A percentile compares a stretch with the other conserved stretches of the same genome.
phyloP scores from a whole-genome alignment of 1,284 basidiomycete species.

The Rhodotorula sp. region DNA sequence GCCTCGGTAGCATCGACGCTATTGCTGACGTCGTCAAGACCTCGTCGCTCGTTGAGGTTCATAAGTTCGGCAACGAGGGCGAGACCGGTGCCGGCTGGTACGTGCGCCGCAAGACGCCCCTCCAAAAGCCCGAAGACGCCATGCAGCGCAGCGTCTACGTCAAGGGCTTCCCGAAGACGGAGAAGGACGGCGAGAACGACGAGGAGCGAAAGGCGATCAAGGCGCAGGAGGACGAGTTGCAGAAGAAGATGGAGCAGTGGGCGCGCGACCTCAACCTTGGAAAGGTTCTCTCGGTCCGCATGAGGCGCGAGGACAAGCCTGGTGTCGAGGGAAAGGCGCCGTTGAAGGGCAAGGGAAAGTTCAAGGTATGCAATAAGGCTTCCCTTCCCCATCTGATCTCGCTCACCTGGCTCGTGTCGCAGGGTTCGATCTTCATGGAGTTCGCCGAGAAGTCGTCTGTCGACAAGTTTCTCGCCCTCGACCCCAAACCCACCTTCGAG shows the following conservation, averaged over 20 bases:
- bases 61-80: constrained; percentile 29
- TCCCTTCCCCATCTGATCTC: background rate
- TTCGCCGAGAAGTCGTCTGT: constrained; percentile 72
- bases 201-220: constrained; percentile 59
- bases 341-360: constrained; percentile 51
- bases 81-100: constrained; percentile 35
- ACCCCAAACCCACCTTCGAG: constrained; percentile 73
- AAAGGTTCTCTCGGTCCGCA: constrained; percentile 78
- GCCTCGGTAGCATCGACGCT: constrained; percentile 45
- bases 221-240: constrained; percentile 65
- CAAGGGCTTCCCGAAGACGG: constrained; percentile 44
- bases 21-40: constrained; percentile 61
- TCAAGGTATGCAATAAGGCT: constrained; percentile 62
- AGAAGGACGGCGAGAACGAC: constrained; percentile 31
- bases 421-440: constrained; percentile 93
- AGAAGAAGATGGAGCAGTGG: constrained; percentile 75
- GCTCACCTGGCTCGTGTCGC: constrained; percentile 3
- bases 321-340: constrained; percentile 22
- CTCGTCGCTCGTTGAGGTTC: constrained; percentile 29
- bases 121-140: constrained; percentile 73
- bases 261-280: constrained; percentile 69
- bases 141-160: constrained; percentile 51
- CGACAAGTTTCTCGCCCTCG: constrained; percentile 72
- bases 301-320: constrained; percentile 64
- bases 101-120: constrained; percentile 57